A percentile compares a stretch with the other conserved stretches of the same genome.
Evolutionary conservation across 139 green algal species (phyloP).

Genomic region (Haematococcus sp.): DNA sequence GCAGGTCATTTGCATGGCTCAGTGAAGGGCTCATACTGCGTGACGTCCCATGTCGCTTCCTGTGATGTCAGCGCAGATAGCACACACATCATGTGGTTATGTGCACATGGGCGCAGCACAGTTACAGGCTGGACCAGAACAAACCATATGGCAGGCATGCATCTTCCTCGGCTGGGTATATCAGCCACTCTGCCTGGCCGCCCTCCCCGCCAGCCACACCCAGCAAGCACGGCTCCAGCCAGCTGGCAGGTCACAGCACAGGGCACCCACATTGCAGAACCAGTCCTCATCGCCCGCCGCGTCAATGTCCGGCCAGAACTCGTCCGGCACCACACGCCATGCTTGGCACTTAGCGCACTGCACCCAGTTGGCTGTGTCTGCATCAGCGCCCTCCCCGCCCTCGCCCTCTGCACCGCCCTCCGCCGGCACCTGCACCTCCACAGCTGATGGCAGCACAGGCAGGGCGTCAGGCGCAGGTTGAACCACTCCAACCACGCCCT

Average conservation of each 20-base stretch:
- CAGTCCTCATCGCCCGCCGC: constrained; percentile 33
- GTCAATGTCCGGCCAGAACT: constrained; percentile 37
- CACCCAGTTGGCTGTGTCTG: constrained; percentile 25
- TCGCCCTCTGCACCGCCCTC: not conserved
- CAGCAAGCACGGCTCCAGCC: no score
- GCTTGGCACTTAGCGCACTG: constrained; percentile 25
- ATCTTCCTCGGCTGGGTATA: no score
- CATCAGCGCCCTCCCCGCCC: not conserved
- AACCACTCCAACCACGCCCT: not conserved
- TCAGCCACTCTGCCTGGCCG: no score
- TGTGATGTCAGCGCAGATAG: constrained; percentile 8
- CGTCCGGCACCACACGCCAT: constrained; percentile 34
- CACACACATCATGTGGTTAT: not conserved
- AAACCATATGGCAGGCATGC: no score
- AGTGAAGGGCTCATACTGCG: constrained; percentile 22
- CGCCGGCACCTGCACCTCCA: not conserved
- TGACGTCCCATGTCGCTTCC: constrained; percentile 26
- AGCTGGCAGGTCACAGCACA: not conserved
- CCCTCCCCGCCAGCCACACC: no score
- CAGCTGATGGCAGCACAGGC: not conserved
- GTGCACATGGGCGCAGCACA: no score
- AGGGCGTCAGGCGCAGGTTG: not conserved
- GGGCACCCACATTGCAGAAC: constrained; percentile 26
- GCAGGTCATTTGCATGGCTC: constrained; percentile 16
- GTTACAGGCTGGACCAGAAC: no score